Evolutionary conservation across 805 yeast species (phyloP), one percentile per base, ranked within the genome.

Genomic region (Candida xiaguanensis): DNA sequence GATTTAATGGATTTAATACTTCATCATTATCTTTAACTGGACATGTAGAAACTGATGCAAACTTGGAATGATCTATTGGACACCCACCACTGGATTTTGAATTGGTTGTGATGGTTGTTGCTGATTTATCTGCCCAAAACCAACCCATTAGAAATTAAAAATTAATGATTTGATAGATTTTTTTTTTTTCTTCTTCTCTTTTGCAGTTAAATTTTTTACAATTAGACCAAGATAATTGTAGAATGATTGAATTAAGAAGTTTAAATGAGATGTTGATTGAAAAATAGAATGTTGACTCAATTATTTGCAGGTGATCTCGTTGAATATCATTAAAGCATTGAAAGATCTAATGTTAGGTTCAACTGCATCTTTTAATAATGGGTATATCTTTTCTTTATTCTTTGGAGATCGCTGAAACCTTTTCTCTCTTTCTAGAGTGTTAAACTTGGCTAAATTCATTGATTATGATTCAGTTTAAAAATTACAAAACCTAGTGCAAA

Each of bases 311-410:
- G n/a, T n/a, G n/a, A n/a, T n/a, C n/a, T n/a, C n/a, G n/a, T n/a
- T n/a, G n/a, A n/a, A n/a, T n/a, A n/a, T n/a, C n/a, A n/a, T 85
- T 41, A 93, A 71, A 4, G 97, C 97, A 71, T 93, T 85, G 73
- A 93, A 93, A 1, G 98, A 91, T 7, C 95, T 97, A 40, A 93
- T 77, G 60, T 93, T 99, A 4, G 99, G 99, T 41, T 80, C 79
- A 29, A 93, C 93, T 12, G 99, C 98, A 46, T 88, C 95, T 42
- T 76, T 76, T 26, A 93, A 73, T 28, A 89, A 65, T 12, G 96
- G 96, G 53, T 68, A 91, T 6, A 86, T 86, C 8, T 34, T 39
- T 22, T 87, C 73, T 58, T 84, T 77, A 55, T 86, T 95, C 64
- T 78, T 82, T 37, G 97, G 95, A 34, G 99, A 99, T 58, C 85